These are phyloP conservation scores for Acer saccharum DNA, from an alignment of 345 rosid genomes.

Conservation along the genomic window DNA sequence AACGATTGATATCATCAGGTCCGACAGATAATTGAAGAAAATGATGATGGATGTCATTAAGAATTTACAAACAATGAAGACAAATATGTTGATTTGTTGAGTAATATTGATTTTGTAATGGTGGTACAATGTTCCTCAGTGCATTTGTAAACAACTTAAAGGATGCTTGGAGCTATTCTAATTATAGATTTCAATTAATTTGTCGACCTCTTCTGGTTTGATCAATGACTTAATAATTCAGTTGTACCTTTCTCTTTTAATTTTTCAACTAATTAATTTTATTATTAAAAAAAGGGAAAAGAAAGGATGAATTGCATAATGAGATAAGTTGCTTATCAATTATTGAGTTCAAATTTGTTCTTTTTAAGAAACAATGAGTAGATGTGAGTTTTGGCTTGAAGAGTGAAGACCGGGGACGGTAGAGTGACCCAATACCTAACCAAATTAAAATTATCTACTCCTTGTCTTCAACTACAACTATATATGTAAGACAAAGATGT, in stretches of 20 bases:
- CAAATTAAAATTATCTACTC: neutral
- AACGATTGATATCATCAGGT: no score
- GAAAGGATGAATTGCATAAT: neutral
- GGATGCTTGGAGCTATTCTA: no score
- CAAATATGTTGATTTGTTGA: neutral
- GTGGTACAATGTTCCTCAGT: neutral
- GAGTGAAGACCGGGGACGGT: neutral
- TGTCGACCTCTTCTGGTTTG: neutral
- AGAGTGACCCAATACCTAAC: slow-evolving; percentile 10
- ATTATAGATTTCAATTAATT: neutral
- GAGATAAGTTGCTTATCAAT: neutral
- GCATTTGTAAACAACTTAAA: neutral
- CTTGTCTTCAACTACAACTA: neutral
- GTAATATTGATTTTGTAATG: neutral
- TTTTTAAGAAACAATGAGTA: neutral
- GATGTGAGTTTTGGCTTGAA: neutral
- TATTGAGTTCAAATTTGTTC: neutral
- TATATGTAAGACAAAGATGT: neutral
- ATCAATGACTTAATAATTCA: neutral
- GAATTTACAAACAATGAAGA: neutral
- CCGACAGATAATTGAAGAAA: no score
- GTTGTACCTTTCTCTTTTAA: neutral
- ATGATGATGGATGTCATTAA: no score
- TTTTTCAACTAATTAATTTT: neutral
- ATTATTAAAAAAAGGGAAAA: neutral